A percentile compares a stretch with the other conserved stretches of the same genome.
Evolutionary conservation across 306 rosid genomes (phyloP).

Genomic region (Quercus cerris): DNA sequence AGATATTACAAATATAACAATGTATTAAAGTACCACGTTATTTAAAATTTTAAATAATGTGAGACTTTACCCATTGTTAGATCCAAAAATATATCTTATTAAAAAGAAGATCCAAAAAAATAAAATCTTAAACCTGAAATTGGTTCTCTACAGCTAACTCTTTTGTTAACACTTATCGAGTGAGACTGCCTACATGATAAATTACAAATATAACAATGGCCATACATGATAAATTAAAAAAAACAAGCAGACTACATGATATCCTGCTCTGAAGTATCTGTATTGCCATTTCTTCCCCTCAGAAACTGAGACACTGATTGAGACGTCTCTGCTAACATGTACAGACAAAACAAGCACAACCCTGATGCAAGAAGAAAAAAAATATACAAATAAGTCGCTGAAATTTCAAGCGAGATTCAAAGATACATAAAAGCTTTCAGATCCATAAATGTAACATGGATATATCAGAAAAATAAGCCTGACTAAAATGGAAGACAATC

Average conservation of each 20-base stretch:
- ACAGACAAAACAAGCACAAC: slow-evolving; percentile 80
- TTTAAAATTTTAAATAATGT: no score
- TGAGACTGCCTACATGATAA: no score
- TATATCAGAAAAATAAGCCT: background rate
- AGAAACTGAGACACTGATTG: slow-evolving; percentile 43
- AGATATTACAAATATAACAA: no score
- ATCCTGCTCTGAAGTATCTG: slow-evolving; percentile 36
- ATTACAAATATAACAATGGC: background rate
- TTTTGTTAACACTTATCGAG: no score
- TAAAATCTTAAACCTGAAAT: no score
- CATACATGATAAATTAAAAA: slow-evolving; percentile 1
- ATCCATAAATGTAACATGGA: background rate
- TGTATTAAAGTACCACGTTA: no score
- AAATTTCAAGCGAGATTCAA: background rate
- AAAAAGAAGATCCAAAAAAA: no score
- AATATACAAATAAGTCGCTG: background rate
- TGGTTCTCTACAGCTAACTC: no score
- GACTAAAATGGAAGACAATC: background rate
- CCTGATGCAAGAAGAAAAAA: slow-evolving; percentile 40
- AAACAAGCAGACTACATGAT: slow-evolving; percentile 34
- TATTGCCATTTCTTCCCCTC: slow-evolving; percentile 51
- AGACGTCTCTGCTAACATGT: slow-evolving; percentile 63
- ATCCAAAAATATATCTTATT: no score
- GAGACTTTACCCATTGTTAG: no score
- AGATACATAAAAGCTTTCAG: background rate